Percentiles rank a stretch among this genome's conserved stretches.
These are phyloP conservation scores for Neoboletus magnificus DNA, from an alignment of 768 basidiomycete species.

Conservation along the genomic window DNA sequence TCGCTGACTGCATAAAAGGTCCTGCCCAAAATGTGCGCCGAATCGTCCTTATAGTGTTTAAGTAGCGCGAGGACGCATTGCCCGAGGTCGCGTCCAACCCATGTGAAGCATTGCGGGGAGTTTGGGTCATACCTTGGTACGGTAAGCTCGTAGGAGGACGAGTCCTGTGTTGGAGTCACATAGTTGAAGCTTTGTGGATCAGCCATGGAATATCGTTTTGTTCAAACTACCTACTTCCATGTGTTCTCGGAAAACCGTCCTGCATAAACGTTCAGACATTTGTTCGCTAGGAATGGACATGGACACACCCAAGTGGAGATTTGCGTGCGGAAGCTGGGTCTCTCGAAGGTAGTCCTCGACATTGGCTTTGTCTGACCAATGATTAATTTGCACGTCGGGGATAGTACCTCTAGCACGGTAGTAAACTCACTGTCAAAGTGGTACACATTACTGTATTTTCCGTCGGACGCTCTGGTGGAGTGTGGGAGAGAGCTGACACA, in stretches of 20 bases:
- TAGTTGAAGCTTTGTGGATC: not conserved
- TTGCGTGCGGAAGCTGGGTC: conserved; percentile 17
- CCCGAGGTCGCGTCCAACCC: conserved; percentile 25
- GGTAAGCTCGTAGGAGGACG: conserved; percentile 16
- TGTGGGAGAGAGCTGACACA: conserved; percentile 20
- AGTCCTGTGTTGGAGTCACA: conserved; percentile 10
- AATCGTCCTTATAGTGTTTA: conserved; percentile 23
- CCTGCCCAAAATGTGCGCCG: too few relatives aligned
- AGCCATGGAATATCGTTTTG: not conserved
- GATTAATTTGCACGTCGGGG: not conserved
- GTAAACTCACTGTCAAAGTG: too few relatives aligned
- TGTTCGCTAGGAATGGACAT: too few relatives aligned
- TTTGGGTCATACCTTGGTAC: conserved; percentile 24
- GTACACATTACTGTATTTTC: conserved; percentile 22
- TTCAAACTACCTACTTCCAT: conserved; percentile 13
- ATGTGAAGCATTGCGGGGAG: conserved; percentile 22
- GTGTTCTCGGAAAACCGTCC: too few relatives aligned
- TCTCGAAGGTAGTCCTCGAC: conserved; percentile 24
- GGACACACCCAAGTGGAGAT: conserved; percentile 19
- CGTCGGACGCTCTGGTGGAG: conserved; percentile 10
- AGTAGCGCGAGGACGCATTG: conserved; percentile 21
- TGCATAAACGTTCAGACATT: not conserved
- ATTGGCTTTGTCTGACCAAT: conserved; percentile 21
- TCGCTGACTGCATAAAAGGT: conserved; percentile 27
- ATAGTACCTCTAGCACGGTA: not conserved